Percentiles rank a stretch among this genome's conserved stretches.
Evolutionary conservation across 768 basidiomycete genomes (phyloP).

Genomic region (Panaeolus cyanescens): DNA sequence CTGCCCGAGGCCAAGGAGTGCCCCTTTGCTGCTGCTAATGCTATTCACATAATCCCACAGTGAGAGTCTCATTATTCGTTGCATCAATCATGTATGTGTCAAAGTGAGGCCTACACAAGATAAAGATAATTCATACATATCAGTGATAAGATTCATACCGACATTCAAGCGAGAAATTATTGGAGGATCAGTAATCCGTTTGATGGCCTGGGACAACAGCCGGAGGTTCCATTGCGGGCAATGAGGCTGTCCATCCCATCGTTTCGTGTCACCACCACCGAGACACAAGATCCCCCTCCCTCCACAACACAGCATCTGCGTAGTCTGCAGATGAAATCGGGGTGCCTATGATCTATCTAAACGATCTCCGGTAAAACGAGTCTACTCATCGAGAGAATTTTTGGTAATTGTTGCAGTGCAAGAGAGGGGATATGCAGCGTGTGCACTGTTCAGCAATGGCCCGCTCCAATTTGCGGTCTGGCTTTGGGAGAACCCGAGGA

Average conservation of each 20-base stretch:
- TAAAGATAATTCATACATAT: conserved; percentile 1
- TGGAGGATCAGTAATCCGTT: neutral
- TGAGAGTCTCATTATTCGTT: neutral
- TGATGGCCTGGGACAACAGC: neutral
- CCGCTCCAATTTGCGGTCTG: neutral
- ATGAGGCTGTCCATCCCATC: neutral
- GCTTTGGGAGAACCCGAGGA: neutral
- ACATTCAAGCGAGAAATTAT: neutral
- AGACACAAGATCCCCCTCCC: neutral
- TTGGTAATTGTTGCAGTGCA: neutral
- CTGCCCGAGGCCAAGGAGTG: too few relatives aligned
- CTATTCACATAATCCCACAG: conserved; percentile 5
- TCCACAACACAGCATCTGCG: conserved; percentile 3
- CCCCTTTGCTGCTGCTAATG: neutral
- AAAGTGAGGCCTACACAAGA: neutral
- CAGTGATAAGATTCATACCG: conserved; percentile 7
- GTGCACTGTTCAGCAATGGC: neutral
- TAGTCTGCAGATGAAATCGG: neutral
- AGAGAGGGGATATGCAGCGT: neutral
- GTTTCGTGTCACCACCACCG: conserved; percentile 1
- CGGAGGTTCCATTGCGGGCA: neutral
- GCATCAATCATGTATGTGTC: conserved; percentile 5
- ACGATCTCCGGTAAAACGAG: neutral
- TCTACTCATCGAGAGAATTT: neutral
- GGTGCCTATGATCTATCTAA: neutral